Percentiles rank a stretch among this genome's conserved stretches.
These are phyloP conservation scores for Skeletonema potamos DNA, from an alignment of 108 stramenopile species.

Conservation along the genomic window DNA sequence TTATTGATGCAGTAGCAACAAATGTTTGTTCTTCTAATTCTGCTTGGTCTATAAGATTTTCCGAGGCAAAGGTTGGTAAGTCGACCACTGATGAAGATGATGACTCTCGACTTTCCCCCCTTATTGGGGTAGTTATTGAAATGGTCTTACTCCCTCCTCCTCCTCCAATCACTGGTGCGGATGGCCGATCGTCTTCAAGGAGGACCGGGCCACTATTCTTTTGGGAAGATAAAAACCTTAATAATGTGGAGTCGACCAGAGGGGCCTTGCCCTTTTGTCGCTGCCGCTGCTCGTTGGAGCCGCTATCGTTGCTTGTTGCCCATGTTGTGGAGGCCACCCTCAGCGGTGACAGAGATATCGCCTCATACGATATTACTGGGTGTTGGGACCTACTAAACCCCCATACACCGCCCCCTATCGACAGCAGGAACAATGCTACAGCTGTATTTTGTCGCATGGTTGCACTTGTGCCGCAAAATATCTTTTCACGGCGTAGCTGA, in stretches of 20 bases:
- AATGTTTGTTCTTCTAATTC: background rate
- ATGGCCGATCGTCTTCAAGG: background rate
- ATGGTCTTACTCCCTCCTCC: background rate
- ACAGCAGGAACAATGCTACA: background rate
- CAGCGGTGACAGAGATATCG: constrained; percentile 19
- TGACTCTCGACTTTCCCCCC: background rate
- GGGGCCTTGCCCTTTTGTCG: constrained; percentile 50
- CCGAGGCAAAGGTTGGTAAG: constrained; percentile 6
- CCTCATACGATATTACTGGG: constrained; percentile 4
- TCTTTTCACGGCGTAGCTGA: background rate
- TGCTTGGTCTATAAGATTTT: constrained; percentile 1
- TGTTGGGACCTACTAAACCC: constrained; percentile 9
- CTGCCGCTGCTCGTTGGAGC: background rate
- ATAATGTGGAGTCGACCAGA: constrained; percentile 67
- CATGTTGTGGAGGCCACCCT: constrained; percentile 26
- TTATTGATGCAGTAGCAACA: background rate
- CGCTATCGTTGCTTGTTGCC: constrained; percentile 39
- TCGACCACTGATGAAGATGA: constrained; percentile 4
- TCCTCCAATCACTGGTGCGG: background rate
- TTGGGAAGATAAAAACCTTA: constrained; percentile 68
- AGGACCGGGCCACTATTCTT: constrained; percentile 23
- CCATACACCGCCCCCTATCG: background rate
- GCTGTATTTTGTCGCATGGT: background rate
- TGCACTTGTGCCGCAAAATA: background rate
- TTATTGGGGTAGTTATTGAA: constrained; percentile 1